Conservation (phyloP, 139 green algal genomes). For the Axilococcus clingmanii region DNA sequence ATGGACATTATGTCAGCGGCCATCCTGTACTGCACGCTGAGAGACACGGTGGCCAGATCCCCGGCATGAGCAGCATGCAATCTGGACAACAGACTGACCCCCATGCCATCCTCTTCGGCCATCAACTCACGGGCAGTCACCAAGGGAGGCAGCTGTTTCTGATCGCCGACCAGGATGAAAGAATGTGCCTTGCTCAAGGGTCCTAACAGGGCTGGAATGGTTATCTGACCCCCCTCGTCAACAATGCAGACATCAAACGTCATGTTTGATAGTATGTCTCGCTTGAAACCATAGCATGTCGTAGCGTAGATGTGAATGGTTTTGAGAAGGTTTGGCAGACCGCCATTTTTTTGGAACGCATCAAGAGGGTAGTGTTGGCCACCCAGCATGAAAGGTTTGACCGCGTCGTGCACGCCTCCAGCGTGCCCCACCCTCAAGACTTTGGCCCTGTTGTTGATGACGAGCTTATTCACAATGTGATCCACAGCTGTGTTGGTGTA, state of each 20-base stretch:
- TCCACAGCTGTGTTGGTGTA: conserved; percentile 97
- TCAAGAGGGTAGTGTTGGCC: conserved; percentile 32
- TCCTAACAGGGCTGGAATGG: conserved; percentile 21
- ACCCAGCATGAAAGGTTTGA: conserved; percentile 45
- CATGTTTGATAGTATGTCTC: conserved; percentile 47
- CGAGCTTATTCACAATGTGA: conserved; percentile 86
- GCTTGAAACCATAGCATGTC: conserved; percentile 62
- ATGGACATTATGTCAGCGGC: conserved; percentile 70
- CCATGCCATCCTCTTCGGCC: conserved; percentile 59
- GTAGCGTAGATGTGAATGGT: conserved; percentile 32
- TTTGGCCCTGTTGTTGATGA: conserved; percentile 4
- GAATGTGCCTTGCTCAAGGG: conserved; percentile 51
- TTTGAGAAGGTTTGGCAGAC: conserved; percentile 6
- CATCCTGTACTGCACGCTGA: conserved; percentile 92
- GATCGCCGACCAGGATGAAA: conserved; percentile 75
- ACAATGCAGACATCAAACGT: conserved; percentile 91
- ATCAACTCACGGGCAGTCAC: conserved; percentile 30
- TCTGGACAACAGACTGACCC: conserved; percentile 64
- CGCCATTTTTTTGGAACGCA: conserved; percentile 17
- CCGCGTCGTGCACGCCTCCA: conserved; percentile 35
- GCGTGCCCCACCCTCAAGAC: conserved; percentile 69
- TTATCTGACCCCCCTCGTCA: conserved; percentile 85
- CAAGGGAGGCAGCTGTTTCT: conserved; percentile 70
- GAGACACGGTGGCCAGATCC: conserved; percentile 44
- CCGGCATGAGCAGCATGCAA: conserved; percentile 73